These are phyloP conservation scores for Colletotrichum chrysophilum DNA, from an alignment of 2,329 filamentous ascomycete genomes.

Conservation along the genomic window DNA sequence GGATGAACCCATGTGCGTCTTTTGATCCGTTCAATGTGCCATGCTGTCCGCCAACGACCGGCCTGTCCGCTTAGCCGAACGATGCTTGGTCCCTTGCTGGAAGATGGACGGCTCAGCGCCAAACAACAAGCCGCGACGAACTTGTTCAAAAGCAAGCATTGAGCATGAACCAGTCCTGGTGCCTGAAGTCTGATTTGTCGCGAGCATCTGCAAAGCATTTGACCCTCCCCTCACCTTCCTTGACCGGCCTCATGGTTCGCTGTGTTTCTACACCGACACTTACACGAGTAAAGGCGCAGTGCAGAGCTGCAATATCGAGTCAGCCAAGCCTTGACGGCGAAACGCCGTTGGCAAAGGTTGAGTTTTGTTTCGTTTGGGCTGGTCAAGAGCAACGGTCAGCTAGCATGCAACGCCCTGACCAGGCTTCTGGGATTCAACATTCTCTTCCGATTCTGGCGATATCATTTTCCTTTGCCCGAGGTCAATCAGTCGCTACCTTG, in stretches of 20 bases:
- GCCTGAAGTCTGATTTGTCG: background rate
- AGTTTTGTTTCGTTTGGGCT: background rate
- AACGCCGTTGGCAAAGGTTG: background rate
- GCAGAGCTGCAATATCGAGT: background rate
- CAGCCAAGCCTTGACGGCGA: background rate
- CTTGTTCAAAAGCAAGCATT: background rate
- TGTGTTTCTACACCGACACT: constrained; percentile 9
- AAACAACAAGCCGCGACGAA: background rate
- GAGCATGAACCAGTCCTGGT: background rate
- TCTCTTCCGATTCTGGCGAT: background rate
- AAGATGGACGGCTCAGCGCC: background rate
- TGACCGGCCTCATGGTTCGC: background rate
- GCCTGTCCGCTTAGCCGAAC: background rate
- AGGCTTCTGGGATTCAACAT: background rate
- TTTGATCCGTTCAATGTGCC: background rate
- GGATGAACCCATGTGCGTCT: background rate
- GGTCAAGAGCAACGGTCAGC: background rate
- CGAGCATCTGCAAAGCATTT: background rate
- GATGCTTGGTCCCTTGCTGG: background rate
- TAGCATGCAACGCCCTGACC: background rate
- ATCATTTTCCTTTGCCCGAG: background rate
- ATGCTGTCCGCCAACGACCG: background rate
- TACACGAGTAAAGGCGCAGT: background rate
- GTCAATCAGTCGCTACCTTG: background rate
- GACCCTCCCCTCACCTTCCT: background rate